Conservation (phyloP, 768 basidiomycete species). For the Infundibulicybe gibba region DNA sequence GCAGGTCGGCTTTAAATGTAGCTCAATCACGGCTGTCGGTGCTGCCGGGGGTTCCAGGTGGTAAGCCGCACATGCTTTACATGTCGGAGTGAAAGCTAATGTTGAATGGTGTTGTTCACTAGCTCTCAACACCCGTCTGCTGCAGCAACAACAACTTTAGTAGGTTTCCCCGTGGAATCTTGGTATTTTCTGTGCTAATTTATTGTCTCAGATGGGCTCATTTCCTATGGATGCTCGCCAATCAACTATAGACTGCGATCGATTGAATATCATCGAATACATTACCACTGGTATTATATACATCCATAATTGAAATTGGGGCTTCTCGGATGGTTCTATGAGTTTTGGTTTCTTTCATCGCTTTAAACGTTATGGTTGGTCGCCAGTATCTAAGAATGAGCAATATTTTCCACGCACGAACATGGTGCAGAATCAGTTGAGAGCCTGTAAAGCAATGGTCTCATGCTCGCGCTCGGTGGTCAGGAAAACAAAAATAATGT, state of each 20-base stretch:
- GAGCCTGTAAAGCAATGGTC: too few species aligned
- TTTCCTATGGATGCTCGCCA: neutral
- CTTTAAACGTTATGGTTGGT: too few species aligned
- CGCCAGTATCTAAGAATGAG: too few species aligned
- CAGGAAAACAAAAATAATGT: too few species aligned
- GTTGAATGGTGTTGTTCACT: neutral
- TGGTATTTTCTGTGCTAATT: neutral
- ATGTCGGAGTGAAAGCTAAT: neutral
- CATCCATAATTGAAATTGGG: too few species aligned
- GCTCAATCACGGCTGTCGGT: constrained; percentile 17
- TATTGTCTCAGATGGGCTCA: neutral
- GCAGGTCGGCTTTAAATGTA: constrained; percentile 17
- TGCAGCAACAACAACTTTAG: constrained; percentile 8
- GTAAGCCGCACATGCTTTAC: constrained; percentile 7
- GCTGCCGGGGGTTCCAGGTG: constrained; percentile 8
- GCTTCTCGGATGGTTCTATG: too few species aligned
- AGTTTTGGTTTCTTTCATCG: too few species aligned
- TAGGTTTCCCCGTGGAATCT: neutral
- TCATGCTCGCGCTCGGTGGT: too few species aligned
- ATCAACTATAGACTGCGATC: constrained; percentile 3
- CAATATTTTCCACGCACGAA: too few species aligned
- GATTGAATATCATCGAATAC: too few species aligned
- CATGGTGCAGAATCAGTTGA: too few species aligned
- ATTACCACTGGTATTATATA: too few species aligned
- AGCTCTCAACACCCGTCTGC: constrained; percentile 7